Base-by-base conservation (phyloP, 2,329 filamentous ascomycete genomes). In the Penicillium hordei region DNA sequence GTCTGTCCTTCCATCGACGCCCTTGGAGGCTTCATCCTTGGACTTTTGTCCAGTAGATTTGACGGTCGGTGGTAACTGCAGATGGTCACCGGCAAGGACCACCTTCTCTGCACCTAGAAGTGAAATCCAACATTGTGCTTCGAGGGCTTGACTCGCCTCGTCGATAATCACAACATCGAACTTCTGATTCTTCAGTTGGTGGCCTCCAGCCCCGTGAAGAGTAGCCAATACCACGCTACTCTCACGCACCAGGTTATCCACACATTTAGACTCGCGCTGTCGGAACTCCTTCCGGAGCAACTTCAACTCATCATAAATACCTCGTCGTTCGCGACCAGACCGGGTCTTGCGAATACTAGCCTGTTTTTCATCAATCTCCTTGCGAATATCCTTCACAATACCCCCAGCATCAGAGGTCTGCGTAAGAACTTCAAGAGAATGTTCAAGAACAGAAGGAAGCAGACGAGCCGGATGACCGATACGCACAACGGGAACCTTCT, bases 151-250 rank as follows among this genome's bases (percentile, higher is more conserved):
- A 72, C 90, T 95, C 5, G 93, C 94, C 77, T 99, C 94, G 69
- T 99, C 94, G 56, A 99, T 91, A 60, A 99, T 87, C 29, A 99
- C 90, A 5, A 96, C 89, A 73, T 99, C 94, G 63, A 99, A 99
- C 52, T 85, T 79, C 69, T 95, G 86, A 60, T 87, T 84, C 60
- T 86, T 87, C 33, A 96, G 79, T 75, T 97, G 91, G 66, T 86
- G 89, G 0, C 93, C 90, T 9, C 94, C 94, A 1, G 93, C 89
- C 3, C 94, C 94, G 73, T 99, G 94, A 44, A 99, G 81, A 2
- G 94, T 99, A 0, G 93, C 90, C 17, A 97, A 83, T 4, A 97
- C 91, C 29, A 97, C 93, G 70, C 90, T 91, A 73, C 91, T 95
- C 21, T 85, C 83, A 2, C 81, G 79, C 0, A 97, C 82, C 4